These are phyloP conservation scores for Syncephalastrum sp. DNA, from an alignment of 371 early-diverging fungal species.

Conservation along the genomic window DNA sequence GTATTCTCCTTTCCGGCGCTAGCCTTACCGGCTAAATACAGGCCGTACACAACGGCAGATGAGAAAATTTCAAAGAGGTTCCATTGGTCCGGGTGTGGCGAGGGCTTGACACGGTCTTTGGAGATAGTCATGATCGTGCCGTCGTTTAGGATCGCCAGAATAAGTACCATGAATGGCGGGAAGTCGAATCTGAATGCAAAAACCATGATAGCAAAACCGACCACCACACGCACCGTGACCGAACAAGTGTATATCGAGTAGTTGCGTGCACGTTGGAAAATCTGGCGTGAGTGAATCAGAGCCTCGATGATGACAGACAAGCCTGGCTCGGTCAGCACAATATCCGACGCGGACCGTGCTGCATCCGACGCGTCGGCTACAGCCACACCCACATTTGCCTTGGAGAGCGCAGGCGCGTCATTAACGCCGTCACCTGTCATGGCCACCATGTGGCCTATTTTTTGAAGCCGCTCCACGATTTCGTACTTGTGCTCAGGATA, in stretches of 20 bases:
- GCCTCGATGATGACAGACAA: constrained; percentile 72
- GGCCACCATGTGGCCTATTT: constrained; percentile 75
- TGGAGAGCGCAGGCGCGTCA: constrained; percentile 92
- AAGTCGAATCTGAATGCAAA: constrained; percentile 58
- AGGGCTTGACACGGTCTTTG: constrained; percentile 56
- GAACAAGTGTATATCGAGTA: constrained; percentile 63
- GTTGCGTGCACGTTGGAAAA: constrained; percentile 70
- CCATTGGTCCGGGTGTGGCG: constrained; percentile 58
- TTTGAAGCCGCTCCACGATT: constrained; percentile 89
- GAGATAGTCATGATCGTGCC: constrained; percentile 64
- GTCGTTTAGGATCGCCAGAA: constrained; percentile 60
- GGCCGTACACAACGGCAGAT: constrained; percentile 53
- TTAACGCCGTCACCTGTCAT: constrained; percentile 98
- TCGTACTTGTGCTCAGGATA: constrained; percentile 93
- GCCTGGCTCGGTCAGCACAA: constrained; percentile 76
- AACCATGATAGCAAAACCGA: constrained; percentile 55
- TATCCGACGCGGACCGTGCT: constrained; percentile 75
- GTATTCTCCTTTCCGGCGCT: too few relatives aligned
- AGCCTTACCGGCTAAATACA: constrained; percentile 37
- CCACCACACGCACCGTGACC: constrained; percentile 63
- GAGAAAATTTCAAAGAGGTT: constrained; percentile 56
- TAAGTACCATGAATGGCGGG: constrained; percentile 65
- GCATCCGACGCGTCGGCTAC: constrained; percentile 80
- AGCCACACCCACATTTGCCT: constrained; percentile 81
- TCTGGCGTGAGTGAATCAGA: constrained; percentile 62